These are phyloP conservation scores for Crithidia mellificae DNA, from an alignment of 208 protist species.

Conservation along the genomic window DNA sequence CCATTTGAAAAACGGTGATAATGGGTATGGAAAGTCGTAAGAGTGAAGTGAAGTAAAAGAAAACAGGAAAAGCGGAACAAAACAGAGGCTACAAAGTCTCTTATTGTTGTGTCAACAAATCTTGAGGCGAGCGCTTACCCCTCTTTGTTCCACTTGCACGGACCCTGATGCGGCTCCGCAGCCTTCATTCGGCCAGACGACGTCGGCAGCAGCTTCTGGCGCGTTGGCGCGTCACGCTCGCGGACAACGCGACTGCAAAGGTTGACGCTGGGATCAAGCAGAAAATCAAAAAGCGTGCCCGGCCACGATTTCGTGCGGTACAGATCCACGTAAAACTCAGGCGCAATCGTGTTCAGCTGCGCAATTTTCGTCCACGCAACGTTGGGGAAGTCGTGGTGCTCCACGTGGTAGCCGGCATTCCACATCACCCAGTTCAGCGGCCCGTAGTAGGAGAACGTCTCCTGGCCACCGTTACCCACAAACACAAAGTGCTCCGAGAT, in stretches of 20 bases:
- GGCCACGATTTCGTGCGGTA: slow-evolving; percentile 78
- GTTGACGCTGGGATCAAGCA: slow-evolving; percentile 72
- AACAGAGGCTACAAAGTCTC: no score
- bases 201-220: slow-evolving; percentile 60
- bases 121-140: background rate
- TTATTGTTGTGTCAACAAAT: background rate
- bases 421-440: slow-evolving; percentile 89
- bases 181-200: slow-evolving; percentile 38
- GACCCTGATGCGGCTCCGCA: slow-evolving; percentile 45
- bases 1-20: background rate
- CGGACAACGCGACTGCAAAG: slow-evolving; percentile 79
- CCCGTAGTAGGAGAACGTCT: slow-evolving; percentile 98
- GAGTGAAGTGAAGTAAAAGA: slow-evolving; percentile 5
- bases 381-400: slow-evolving; percentile 98
- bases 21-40: background rate
- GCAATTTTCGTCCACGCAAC: slow-evolving; percentile 90
- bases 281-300: slow-evolving; percentile 77
- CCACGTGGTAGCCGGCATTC: slow-evolving; percentile 96
- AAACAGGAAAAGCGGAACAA: slow-evolving; percentile 1
- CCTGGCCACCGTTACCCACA: slow-evolving; percentile 62
- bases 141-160: slow-evolving; percentile 45
- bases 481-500: slow-evolving; percentile 95
- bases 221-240: slow-evolving; percentile 47
- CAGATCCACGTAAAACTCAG: slow-evolving; percentile 93
- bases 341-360: slow-evolving; percentile 85